phyloP scores from a whole-genome alignment of 2,329 filamentous ascomycete genomes.

The Fusarium mexicanum region DNA sequence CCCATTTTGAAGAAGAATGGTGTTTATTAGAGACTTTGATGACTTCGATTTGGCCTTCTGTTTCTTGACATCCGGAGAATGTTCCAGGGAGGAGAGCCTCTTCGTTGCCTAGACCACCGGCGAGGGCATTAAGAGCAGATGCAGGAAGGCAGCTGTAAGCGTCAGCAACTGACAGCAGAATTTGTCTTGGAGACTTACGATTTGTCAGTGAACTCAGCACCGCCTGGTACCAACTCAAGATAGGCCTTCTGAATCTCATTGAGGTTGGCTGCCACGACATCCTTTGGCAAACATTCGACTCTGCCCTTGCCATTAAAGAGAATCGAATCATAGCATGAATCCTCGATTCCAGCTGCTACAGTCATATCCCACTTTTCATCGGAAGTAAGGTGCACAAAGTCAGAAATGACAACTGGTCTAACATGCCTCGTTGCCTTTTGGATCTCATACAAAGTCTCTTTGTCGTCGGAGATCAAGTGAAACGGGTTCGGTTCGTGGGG shows the following conservation, averaged over 20 bases:
- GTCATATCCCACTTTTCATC: conserved; percentile 57
- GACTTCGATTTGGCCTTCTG: conserved; percentile 54
- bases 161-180: not conserved
- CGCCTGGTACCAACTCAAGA: conserved; percentile 43
- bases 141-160: conserved; percentile 40
- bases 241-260: conserved; percentile 45
- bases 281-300: conserved; percentile 59
- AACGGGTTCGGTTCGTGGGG: conserved; percentile 55
- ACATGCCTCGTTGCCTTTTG: conserved; percentile 58
- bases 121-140: conserved; percentile 52
- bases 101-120: conserved; percentile 44
- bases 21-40: conserved; percentile 53
- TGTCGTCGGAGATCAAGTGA: conserved; percentile 53
- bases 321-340: conserved; percentile 67
- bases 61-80: conserved; percentile 59
- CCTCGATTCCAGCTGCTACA: conserved; percentile 56
- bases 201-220: conserved; percentile 53
- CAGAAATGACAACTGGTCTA: conserved; percentile 62
- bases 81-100: conserved; percentile 53
- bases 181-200: conserved; percentile 39
- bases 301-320: conserved; percentile 70
- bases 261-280: conserved; percentile 54
- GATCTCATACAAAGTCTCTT: conserved; percentile 55
- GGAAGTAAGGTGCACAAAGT: conserved; percentile 66
- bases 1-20: conserved; percentile 51